Evolutionary conservation across 2,329 filamentous ascomycete species (phyloP), one percentile per base, ranked within the genome.

Genomic region (Nigrograna mackinnonii): DNA sequence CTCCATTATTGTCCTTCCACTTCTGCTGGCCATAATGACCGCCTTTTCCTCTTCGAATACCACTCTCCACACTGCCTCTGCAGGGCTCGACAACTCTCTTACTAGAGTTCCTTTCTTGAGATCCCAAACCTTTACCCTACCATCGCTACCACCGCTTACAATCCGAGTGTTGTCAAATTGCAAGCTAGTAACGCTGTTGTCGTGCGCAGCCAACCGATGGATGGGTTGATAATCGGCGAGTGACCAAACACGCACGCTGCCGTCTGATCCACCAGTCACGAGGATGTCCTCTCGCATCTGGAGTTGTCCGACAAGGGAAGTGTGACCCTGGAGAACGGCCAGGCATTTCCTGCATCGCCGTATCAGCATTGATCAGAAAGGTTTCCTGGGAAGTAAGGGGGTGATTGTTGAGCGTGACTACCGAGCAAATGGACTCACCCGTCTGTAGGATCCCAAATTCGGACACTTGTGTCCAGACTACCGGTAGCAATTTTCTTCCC

Each of bases 11-110:
- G 95, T 97, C 49, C 91, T 84, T 42, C 85, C 86, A 39, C 83
- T 83, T 46, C 92, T 82, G 57, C 90, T 86, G 6, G 94, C 94
- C 78, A 99, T 88, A 22, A 96, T 92, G 21, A 99, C 92, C 44
- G 92, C 95, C 69, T 96, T 97, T 70, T 99, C 94, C 53, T 96
- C 92, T 64, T 99, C 94, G 66, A 99, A 99, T 0, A 95, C 94
- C 22, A 99, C 92, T 46, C 94, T 82, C 94, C 94, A 99, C 0
- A 99, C 94, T 13, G 92, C 91, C 63, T 99, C 92, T 1, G 92
- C 90, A 39, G 92, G 91, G 16, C 87, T 85, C 35, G 92, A 92
- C 31, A 99, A 80, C 70, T 99, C 94, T 46, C 94, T 84, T 17
- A 99, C 89, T 20, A 96, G 79, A 44, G 89, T 86, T 3, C 94